Evolutionary conservation across 208 protist species (phyloP), one percentile per base, ranked within the genome.

Genomic region (Trypanosoma theileri): DNA sequence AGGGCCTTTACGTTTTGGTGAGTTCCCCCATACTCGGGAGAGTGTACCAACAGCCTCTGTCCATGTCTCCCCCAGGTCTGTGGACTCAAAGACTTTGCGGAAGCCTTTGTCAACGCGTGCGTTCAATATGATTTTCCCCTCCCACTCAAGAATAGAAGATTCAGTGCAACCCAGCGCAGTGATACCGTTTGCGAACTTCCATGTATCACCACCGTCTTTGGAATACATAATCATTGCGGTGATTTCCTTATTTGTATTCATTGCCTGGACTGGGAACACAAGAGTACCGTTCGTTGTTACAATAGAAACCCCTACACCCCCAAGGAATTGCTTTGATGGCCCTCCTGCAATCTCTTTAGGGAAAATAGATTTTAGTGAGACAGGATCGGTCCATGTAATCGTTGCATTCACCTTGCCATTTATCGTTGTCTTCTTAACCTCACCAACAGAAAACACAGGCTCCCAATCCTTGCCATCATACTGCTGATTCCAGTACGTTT

Each of bases 211-310:
- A 12, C 24, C 52, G 28, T 69, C 52, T 24, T 9, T 59, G 7
- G 63, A 69, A 19, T 69, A 69, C 16, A 69, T 46, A 40, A 69
- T 69, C 21, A 40, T 60, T 1, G 63, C 24, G 17, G n/a, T 11
- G 16, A 59, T 26, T 17, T 46, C 12, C 1, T 19, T 31, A 4
- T 58, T 19, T 14, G 17, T 24, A 3, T 57, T 46, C 22, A 19
- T 31, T 7, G 50, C 22, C 22, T 50, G 51, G 7, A 62, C 3
- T 16, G 58, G 58, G 42, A 62, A 62, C n/a, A 62, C 17, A 11
- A 62, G 17, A 21, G 58, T 51, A 9, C 58, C 58, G 22, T 51
- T 26, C 41, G 6, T 44, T 54, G 50, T 54, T n/a, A n/a, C 16
- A 21, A 62, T 51, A 14, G 16, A 2, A 46, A 52, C 44, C 4